Evolutionary conservation across 2,329 filamentous ascomycete genomes (phyloP).

Genomic region (Sporothrix euskadiensis): DNA sequence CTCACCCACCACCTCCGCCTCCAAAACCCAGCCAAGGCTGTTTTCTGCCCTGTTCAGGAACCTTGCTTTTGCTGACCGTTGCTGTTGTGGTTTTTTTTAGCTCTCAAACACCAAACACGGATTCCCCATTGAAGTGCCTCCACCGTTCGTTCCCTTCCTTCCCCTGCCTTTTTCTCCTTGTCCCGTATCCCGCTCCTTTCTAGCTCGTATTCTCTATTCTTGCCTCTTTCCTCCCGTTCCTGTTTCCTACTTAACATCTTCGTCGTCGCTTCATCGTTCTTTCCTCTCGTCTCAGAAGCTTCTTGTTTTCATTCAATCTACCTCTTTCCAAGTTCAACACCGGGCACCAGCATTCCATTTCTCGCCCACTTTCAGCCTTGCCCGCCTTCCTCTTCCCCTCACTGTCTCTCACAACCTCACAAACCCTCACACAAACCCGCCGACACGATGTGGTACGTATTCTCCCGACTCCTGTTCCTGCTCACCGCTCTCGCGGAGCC

Average conservation of each 20-base stretch:
- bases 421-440: neutral
- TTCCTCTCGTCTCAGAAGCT: neutral
- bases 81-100: conserved; percentile 18
- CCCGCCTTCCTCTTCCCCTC: neutral
- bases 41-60: conserved; percentile 13
- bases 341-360: conserved; percentile 9
- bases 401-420: neutral
- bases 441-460: conserved; percentile 18
- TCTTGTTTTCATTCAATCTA: neutral
- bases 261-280: conserved; percentile 4
- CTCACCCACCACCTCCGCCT: conserved; percentile 21
- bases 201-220: neutral
- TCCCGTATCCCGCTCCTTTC: conserved; percentile 1
- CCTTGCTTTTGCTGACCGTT: conserved; percentile 23
- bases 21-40: conserved; percentile 26
- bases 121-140: conserved; percentile 27
- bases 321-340: conserved; percentile 1
- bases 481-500: neutral
- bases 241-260: conserved; percentile 2
- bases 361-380: neutral
- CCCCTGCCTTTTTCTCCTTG: conserved; percentile 8
- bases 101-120: conserved; percentile 21
- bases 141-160: conserved; percentile 12
- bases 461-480: neutral
- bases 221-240: conserved; percentile 9